Base-by-base conservation (phyloP, 2,329 filamentous ascomycete genomes). In the Elsinoe arachidis region DNA sequence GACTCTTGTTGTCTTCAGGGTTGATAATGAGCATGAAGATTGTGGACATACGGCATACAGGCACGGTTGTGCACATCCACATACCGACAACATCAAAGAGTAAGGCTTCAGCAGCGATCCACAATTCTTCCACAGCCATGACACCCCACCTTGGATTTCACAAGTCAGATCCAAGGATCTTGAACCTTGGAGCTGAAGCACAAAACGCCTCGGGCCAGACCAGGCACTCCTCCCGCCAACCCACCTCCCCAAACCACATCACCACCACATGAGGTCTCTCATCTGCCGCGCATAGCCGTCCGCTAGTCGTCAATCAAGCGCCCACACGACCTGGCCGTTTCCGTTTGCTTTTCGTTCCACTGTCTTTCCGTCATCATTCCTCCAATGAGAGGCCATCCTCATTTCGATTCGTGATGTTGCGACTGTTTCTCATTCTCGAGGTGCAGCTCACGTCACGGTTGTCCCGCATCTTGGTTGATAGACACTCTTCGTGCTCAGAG, bases 271-370 rank as follows among this genome's bases (percentile, higher is more conserved):
- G 26, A 19, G 26, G 37, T 39, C 30, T 38, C 51, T n/a, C 33
- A 26, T 55, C 37, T 55, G 53, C 53, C 53, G 53, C 38, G 26
- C 53, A 23, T 55, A 55, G 53, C 53, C 53, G 53, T 55, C 47
- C 53, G 21, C 37, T 43, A 33, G 12, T 55, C 15, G 35, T 38
- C 33, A 53, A 37, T 39, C 49, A 39, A 53, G 49, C 37, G 35
- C 38, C 39, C 53, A 55, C 53, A 55, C 53, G 53, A 55, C 53
- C 37, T 39, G 37, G 6, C 37, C 53, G 53, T 55, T 55, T 55
- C 53, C 53, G 53, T 55, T 55, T 55, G 34, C 53, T 55, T 55
- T 55, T 55, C 53, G 53, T 55, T 53, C 17, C 14, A 43, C 10
- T 55, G 53, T 55, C 53, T 53, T 39, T 19, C 33, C 33, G 33